Evolutionary conservation across 208 protist genomes (phyloP).

Genomic region (Giardia muris): DNA sequence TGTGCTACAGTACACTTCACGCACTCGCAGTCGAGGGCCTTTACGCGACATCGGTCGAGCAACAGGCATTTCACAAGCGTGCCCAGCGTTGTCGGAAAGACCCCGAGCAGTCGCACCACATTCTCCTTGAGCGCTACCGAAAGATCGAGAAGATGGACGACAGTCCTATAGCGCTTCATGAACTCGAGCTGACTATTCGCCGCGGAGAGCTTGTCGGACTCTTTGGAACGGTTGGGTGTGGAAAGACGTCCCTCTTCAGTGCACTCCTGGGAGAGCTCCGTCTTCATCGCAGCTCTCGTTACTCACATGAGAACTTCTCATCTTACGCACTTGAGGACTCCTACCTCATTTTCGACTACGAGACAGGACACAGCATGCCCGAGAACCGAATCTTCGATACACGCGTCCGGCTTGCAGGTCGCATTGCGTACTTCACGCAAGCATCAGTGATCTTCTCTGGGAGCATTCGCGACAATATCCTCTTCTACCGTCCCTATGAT

Average conservation of each 20-base stretch:
- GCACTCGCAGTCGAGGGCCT: neutral
- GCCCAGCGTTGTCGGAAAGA: neutral
- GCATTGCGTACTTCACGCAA: slow-evolving; percentile 5
- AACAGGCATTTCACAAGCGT: neutral
- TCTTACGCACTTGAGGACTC: neutral
- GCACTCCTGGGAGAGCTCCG: slow-evolving; percentile 53
- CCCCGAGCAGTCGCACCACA: neutral
- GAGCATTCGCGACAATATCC: slow-evolving; percentile 40
- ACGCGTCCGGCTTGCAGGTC: neutral
- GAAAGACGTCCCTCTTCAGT: slow-evolving; percentile 60
- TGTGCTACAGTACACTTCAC: neutral
- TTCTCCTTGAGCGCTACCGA: neutral
- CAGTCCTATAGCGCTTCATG: neutral
- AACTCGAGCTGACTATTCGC: slow-evolving; percentile 14
- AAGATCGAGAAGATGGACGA: neutral
- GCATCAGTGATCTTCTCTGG: neutral
- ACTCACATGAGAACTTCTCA: neutral
- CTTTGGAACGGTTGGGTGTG: slow-evolving; percentile 59
- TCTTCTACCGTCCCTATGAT: slow-evolving; percentile 44
- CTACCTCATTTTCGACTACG: neutral
- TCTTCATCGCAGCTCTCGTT: neutral
- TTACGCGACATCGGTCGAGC: neutral
- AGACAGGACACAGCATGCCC: neutral
- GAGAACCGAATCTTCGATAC: neutral
- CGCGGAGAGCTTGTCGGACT: slow-evolving; percentile 49